These are phyloP conservation scores for Aspergillus fumigatiaffinis DNA, from an alignment of 2,329 filamentous ascomycete genomes.

Conservation along the genomic window DNA sequence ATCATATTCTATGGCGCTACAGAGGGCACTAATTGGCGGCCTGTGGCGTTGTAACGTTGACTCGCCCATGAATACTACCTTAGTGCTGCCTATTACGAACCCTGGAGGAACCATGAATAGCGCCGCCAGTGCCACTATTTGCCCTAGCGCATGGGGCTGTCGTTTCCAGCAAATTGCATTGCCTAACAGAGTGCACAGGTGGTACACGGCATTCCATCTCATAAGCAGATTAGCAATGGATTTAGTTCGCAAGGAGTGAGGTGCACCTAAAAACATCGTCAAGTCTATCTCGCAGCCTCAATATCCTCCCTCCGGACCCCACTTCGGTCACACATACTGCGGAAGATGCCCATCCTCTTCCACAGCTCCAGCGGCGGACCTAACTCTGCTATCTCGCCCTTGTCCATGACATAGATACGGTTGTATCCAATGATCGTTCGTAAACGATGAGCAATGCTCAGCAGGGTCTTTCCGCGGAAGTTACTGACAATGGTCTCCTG, in stretches of 20 bases:
- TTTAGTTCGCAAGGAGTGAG: not conserved
- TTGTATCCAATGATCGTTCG: constrained; percentile 93
- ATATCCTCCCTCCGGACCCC: constrained; percentile 59
- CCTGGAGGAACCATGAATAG: not conserved
- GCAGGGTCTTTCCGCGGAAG: constrained; percentile 79
- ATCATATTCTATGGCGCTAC: too few relatives aligned
- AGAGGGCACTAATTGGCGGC: not conserved
- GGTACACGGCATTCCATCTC: not conserved
- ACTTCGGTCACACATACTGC: constrained; percentile 83
- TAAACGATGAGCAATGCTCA: constrained; percentile 89
- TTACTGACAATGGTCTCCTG: constrained; percentile 80
- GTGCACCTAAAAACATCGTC: not conserved
- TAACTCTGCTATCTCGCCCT: constrained; percentile 80
- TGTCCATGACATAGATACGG: constrained; percentile 94
- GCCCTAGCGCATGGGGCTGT: not conserved
- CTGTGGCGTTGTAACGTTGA: not conserved
- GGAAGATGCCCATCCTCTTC: constrained; percentile 70
- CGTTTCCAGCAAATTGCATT: not conserved
- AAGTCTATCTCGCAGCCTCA: not conserved
- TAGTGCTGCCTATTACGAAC: not conserved
- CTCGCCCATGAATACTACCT: not conserved
- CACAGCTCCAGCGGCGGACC: constrained; percentile 73
- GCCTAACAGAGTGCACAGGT: not conserved
- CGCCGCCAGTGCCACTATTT: not conserved
- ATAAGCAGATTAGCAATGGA: not conserved